These are phyloP conservation scores for Boletus rubescentipes DNA, from an alignment of 768 basidiomycete genomes.

Conservation along the genomic window DNA sequence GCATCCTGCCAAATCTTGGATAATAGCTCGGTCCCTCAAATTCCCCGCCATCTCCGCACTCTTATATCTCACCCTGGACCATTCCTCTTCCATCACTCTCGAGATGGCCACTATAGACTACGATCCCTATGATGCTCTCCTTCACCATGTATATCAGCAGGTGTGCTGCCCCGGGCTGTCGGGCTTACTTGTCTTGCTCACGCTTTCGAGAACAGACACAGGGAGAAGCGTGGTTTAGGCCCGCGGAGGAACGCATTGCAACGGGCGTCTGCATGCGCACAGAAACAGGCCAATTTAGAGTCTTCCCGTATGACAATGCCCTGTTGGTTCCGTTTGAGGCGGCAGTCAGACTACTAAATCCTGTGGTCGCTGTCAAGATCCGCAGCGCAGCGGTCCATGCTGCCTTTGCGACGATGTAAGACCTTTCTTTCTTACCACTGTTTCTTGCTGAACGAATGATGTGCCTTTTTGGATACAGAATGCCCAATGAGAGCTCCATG, in stretches of 20 bases:
- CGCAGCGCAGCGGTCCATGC: slow-evolving; percentile 81
- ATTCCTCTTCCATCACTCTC: neutral
- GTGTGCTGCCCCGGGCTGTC: slow-evolving; percentile 35
- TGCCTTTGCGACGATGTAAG: slow-evolving; percentile 67
- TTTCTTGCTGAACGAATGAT: neutral
- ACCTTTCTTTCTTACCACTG: neutral
- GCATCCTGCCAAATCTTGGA: neutral
- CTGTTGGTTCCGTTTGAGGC: slow-evolving; percentile 77
- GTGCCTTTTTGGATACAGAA: slow-evolving; percentile 33
- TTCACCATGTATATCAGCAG: slow-evolving; percentile 77
- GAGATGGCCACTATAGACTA: slow-evolving; percentile 56
- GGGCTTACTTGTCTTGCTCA: neutral
- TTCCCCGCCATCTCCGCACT: neutral
- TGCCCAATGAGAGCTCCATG: slow-evolving; percentile 53
- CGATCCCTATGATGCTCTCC: slow-evolving; percentile 75
- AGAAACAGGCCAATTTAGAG: slow-evolving; percentile 64
- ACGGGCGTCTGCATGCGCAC: slow-evolving; percentile 77
- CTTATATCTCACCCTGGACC: slow-evolving; percentile 11
- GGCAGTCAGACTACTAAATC: slow-evolving; percentile 71
- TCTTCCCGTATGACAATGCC: slow-evolving; percentile 81
- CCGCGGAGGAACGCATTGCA: slow-evolving; percentile 72
- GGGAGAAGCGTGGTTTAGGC: slow-evolving; percentile 83
- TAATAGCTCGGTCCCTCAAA: neutral
- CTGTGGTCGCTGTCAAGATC: slow-evolving; percentile 79
- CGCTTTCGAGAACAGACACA: slow-evolving; percentile 54